Conservation (phyloP, 768 basidiomycete species). For the Amanita subjunquillea region DNA sequence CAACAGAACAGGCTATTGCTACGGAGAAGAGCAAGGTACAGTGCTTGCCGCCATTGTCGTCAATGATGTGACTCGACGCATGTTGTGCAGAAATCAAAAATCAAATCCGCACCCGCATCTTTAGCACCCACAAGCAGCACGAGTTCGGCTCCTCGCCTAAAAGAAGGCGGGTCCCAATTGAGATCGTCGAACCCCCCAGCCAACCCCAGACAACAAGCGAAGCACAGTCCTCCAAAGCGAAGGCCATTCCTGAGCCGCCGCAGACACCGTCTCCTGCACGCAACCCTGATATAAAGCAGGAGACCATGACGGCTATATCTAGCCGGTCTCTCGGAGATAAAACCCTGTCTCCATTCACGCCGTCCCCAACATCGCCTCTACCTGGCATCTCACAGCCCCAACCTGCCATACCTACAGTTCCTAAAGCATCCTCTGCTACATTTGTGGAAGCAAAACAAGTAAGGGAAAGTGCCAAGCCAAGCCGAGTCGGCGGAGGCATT, state of each 20-base stretch:
- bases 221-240: not conserved
- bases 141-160: slow-evolving; percentile 16
- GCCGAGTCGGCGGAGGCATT: slow-evolving; percentile 59
- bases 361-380: slow-evolving; percentile 1
- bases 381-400: slow-evolving; percentile 4
- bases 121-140: slow-evolving; percentile 8
- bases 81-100: slow-evolving; percentile 17
- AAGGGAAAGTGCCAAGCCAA: slow-evolving; percentile 33
- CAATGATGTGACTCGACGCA: not conserved
- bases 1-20: slow-evolving; percentile 30
- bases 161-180: slow-evolving; percentile 55
- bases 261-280: not conserved
- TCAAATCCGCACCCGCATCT: slow-evolving; percentile 11
- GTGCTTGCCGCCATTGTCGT: not conserved
- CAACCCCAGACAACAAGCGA: not conserved
- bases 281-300: not conserved
- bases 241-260: not conserved
- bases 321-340: slow-evolving; percentile 15
- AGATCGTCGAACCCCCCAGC: slow-evolving; percentile 35
- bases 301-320: slow-evolving; percentile 14
- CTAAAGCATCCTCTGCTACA: slow-evolving; percentile 18
- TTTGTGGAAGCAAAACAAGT: slow-evolving; percentile 53
- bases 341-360: slow-evolving; percentile 1
- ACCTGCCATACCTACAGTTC: slow-evolving; percentile 4
- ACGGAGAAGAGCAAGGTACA: slow-evolving; percentile 25